Conservation (phyloP, 2,329 filamentous ascomycete species). For the Diaporthe caulivora region DNA sequence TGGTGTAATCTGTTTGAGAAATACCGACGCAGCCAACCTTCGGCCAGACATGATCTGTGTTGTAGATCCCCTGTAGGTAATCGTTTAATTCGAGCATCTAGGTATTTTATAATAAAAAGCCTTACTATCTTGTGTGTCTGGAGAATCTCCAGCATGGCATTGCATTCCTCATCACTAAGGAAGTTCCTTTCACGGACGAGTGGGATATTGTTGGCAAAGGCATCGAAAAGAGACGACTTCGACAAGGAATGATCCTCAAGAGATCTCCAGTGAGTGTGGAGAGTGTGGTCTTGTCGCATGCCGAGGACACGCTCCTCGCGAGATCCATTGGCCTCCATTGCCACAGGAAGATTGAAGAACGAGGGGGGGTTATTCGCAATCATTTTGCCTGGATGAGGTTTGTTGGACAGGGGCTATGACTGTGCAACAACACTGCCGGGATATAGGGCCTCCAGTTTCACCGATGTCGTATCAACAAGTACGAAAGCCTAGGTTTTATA, state of each 20-base stretch:
- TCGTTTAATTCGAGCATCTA: not conserved
- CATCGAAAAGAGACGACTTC: not conserved
- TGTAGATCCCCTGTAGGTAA: not conserved
- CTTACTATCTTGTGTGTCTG: not conserved
- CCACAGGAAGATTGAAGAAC: not conserved
- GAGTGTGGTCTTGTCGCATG: not conserved
- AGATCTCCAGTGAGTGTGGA: not conserved
- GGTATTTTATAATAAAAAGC: not conserved
- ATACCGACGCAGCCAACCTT: not conserved
- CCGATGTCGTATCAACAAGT: not conserved
- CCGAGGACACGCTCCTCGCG: not conserved
- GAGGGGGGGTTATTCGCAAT: not conserved
- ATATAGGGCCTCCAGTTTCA: not conserved
- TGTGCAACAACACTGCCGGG: not conserved
- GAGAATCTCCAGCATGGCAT: not conserved
- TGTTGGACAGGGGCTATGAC: not conserved
- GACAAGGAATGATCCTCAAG: not conserved
- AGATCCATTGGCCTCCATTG: not conserved
- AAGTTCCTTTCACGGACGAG: not conserved
- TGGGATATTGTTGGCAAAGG: not conserved
- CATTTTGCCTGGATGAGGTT: not conserved
- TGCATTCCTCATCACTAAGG: not conserved
- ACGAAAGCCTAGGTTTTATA: not conserved
- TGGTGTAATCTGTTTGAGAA: constrained; percentile 3
- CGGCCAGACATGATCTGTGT: not conserved